Evolutionary conservation across 2,329 filamentous ascomycete genomes (phyloP), one percentile per base, ranked within the genome.

Genomic region (Paecilomyces dactylethromorphus): DNA sequence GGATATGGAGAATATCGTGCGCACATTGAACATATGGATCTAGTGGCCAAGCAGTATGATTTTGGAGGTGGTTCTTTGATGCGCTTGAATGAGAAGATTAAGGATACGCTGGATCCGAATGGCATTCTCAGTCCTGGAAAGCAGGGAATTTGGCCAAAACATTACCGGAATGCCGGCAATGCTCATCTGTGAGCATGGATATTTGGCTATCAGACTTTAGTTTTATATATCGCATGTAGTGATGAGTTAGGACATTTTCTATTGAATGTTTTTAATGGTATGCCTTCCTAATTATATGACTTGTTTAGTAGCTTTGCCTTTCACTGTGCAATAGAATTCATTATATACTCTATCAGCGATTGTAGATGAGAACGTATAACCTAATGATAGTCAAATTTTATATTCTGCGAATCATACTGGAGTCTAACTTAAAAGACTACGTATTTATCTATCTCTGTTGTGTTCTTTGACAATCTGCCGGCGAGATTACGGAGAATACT

Each of bases 1-100:
- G 32, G 32, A 10, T 66, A 65, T 31, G 62, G 65, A 7, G 64
- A 66, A 50, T 66, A 66, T 29, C 58, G 65, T 2, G 63, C 65
- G 1, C 65, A 66, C 39, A 54, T 66, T 18, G 60, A 61, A 1
- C 62, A 62, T 31, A 65, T 64, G 63, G 64, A 65, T 61, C 58
- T 62, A 18, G 61, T 65, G 51, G 62, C 32, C 32, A 35, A 35
- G 32, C 32, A 7, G 32, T 35, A 35, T 35, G 32, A 35, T 2
- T 35, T 35, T 13, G 8, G 8, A 12, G 32, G 32, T 10, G 32
- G 32, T 7, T 10, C 32, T 6, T 13, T 35, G 32, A 35, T 35
- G 32, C 32, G 32, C 32, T 35, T 35, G 32, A 35, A 35, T 2
- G 32, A 35, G 32, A 35, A 11, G 8, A 35, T 35, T 13, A 35